Evolutionary conservation across 345 rosid genomes (phyloP).

Genomic region (Kandelia obovata): DNA sequence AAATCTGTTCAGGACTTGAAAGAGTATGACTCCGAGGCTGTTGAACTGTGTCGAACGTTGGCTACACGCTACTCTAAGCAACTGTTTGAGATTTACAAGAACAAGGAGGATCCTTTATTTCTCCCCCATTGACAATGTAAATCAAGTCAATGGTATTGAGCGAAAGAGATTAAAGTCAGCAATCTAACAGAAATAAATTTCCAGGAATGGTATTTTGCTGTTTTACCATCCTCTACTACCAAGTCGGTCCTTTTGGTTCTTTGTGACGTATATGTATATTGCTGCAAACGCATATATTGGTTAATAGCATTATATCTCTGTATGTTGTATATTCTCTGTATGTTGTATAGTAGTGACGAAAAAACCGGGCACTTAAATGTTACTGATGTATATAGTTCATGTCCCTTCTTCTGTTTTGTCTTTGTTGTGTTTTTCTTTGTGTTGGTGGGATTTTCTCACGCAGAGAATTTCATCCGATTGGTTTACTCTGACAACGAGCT

Average conservation of each 20-base stretch:
- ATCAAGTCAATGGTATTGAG: not conserved
- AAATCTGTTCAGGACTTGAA: slow-evolving; percentile 57
- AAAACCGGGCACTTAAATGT: too few species aligned
- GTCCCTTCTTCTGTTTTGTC: too few species aligned
- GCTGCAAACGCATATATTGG: not conserved
- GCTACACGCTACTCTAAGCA: slow-evolving; percentile 62
- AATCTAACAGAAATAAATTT: not conserved
- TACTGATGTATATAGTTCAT: too few species aligned
- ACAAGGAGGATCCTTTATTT: slow-evolving; percentile 59
- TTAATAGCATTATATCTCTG: not conserved
- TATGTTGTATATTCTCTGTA: too few species aligned
- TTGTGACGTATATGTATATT: not conserved
- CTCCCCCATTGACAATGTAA: slow-evolving; percentile 13
- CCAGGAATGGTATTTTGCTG: not conserved
- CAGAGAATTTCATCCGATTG: too few species aligned
- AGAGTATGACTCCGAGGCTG: slow-evolving; percentile 26
- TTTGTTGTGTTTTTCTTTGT: too few species aligned
- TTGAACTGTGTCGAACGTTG: slow-evolving; percentile 48
- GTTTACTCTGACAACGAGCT: too few species aligned
- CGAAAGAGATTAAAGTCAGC: not conserved
- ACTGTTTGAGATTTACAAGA: slow-evolving; percentile 60
- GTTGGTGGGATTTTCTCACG: too few species aligned
- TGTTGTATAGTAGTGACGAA: too few species aligned
- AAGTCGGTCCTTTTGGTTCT: not conserved
- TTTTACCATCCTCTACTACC: not conserved